These are phyloP conservation scores for Simplicillium sp. DNA, from an alignment of 2,329 filamentous ascomycete genomes.

Conservation along the genomic window DNA sequence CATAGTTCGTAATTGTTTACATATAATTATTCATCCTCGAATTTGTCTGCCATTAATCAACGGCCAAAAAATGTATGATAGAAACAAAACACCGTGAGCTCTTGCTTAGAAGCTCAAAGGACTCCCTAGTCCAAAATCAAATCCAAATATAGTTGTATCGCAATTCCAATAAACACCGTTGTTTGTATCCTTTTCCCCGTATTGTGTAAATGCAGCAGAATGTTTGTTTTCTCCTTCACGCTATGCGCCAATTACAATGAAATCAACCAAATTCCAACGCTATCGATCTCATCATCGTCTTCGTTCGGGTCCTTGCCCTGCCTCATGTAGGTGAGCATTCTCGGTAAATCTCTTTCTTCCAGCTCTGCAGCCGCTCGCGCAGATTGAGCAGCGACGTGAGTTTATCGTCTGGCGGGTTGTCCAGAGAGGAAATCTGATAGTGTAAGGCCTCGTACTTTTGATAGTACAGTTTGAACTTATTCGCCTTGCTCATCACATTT, in stretches of 20 bases:
- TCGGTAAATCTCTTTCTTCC: constrained; percentile 51
- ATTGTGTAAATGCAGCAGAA: too few species aligned
- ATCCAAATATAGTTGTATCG: background rate
- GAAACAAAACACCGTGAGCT: background rate
- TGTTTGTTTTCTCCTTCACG: too few species aligned
- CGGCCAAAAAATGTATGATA: too few species aligned
- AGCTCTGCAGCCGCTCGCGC: constrained; percentile 40
- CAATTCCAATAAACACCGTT: constrained; percentile 1
- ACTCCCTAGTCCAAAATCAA: constrained; percentile 7
- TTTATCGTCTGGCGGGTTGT: constrained; percentile 41
- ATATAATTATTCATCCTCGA: constrained; percentile 2
- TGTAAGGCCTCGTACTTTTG: constrained; percentile 48
- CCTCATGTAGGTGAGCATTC: constrained; percentile 25
- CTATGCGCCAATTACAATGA: too few species aligned
- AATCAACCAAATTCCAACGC: background rate
- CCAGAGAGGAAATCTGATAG: constrained; percentile 39
- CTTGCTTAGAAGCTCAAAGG: constrained; percentile 1
- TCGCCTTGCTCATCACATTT: constrained; percentile 43
- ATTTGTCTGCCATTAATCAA: background rate
- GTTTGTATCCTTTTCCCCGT: too few species aligned
- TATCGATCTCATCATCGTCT: background rate
- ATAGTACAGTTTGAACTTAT: constrained; percentile 46
- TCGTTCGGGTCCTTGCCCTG: constrained; percentile 7
- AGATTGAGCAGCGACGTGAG: constrained; percentile 42
- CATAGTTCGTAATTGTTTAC: background rate